These are phyloP conservation scores for Lyophyllum shimeji DNA, from an alignment of 768 basidiomycete genomes.

Conservation along the genomic window DNA sequence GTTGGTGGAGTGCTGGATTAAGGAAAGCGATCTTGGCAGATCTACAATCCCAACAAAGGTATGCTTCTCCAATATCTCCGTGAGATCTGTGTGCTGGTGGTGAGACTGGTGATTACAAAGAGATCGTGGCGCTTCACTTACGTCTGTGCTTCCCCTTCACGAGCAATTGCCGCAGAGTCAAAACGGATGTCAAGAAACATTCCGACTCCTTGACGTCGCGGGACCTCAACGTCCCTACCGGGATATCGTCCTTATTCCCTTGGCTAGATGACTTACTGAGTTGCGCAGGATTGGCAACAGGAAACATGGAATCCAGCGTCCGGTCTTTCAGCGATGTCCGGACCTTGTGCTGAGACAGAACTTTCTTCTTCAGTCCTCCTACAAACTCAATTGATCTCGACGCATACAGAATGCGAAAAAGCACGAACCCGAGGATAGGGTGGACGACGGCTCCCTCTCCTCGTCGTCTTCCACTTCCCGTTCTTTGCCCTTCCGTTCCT, in stretches of 20 bases:
- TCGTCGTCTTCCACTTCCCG: conserved; percentile 24
- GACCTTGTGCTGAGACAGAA: conserved; percentile 85
- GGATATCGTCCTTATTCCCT: conserved; percentile 19
- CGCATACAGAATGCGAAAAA: not conserved
- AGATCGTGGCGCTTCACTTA: conserved; percentile 33
- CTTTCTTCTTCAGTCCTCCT: conserved; percentile 40
- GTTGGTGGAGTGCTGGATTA: conserved; percentile 87
- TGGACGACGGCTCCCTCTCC: conserved; percentile 25
- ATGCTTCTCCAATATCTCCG: conserved; percentile 83
- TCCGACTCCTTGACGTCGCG: conserved; percentile 71
- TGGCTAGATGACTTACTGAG: conserved; percentile 25
- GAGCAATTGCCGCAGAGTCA: conserved; percentile 57
- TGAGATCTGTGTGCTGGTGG: conserved; percentile 54
- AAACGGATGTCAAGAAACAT: conserved; percentile 76
- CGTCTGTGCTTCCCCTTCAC: conserved; percentile 67
- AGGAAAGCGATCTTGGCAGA: conserved; percentile 63
- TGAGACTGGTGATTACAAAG: not conserved
- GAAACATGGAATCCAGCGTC: conserved; percentile 95
- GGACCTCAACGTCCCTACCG: conserved; percentile 27
- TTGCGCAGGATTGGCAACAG: conserved; percentile 56
- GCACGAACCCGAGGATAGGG: conserved; percentile 23
- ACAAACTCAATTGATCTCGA: not conserved
- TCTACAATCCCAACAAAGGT: conserved; percentile 94
- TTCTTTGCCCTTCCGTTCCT: conserved; percentile 43
- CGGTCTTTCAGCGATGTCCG: conserved; percentile 85